Conservation (phyloP, 768 basidiomycete species). For the Asterophora lycoperdoides region DNA sequence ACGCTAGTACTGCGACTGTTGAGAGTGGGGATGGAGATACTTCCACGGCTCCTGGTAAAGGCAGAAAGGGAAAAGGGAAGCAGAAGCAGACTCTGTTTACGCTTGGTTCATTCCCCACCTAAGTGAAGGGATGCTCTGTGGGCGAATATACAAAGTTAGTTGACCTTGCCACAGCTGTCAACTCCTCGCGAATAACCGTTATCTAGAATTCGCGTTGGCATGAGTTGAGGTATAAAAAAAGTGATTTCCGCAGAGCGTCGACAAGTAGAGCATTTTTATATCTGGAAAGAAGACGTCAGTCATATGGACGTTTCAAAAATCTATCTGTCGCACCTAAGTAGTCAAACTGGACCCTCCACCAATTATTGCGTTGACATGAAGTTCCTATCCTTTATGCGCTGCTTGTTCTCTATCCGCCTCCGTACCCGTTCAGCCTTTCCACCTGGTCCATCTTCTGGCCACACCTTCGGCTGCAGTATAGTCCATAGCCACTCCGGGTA, state of each 20-base stretch:
- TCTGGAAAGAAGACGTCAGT: background rate
- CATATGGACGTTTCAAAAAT: background rate
- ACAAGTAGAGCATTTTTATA: background rate
- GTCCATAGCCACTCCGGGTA: slow-evolving; percentile 93
- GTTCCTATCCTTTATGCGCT: slow-evolving; percentile 76
- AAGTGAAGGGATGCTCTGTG: background rate
- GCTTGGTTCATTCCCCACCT: slow-evolving; percentile 42
- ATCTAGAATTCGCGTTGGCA: background rate
- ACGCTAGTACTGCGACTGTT: slow-evolving; percentile 5
- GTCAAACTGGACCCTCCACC: slow-evolving; percentile 3
- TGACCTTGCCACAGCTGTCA: no score
- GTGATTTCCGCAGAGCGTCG: background rate
- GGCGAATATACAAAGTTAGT: background rate
- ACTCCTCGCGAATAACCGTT: no score
- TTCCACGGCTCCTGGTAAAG: slow-evolving; percentile 32
- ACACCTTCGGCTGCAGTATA: slow-evolving; percentile 54
- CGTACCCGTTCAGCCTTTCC: slow-evolving; percentile 57
- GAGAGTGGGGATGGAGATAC: slow-evolving; percentile 11
- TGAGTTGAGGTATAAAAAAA: background rate
- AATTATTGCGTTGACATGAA: slow-evolving; percentile 78
- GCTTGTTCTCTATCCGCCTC: slow-evolving; percentile 58
- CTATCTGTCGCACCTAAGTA: slow-evolving; percentile 5
- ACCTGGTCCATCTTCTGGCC: slow-evolving; percentile 70
- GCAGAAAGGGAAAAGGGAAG: slow-evolving; percentile 78
- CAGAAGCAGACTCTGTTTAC: slow-evolving; percentile 84